These are phyloP conservation scores for Anisodus tanguticus DNA, from an alignment of 257 asterid species.

Conservation along the genomic window DNA sequence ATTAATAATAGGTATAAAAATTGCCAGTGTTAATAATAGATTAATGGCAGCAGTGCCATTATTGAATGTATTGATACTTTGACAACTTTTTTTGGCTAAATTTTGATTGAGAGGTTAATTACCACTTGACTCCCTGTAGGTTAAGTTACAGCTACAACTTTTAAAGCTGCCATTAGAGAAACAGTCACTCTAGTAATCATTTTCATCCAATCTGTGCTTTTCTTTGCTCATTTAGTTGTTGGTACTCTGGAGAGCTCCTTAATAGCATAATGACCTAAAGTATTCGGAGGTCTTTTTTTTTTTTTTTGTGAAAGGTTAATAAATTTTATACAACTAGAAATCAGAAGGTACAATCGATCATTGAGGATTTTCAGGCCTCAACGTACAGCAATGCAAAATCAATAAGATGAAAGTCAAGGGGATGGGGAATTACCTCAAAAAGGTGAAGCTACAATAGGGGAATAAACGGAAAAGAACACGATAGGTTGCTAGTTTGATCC, in stretches of 20 bases:
- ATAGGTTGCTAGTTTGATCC: too few relatives aligned
- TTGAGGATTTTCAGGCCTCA: too few relatives aligned
- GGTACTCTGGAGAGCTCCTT: conserved; percentile 14
- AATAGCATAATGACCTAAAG: background rate
- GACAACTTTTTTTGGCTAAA: background rate
- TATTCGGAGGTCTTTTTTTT: background rate
- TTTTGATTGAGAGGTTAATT: background rate
- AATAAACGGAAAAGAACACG: too few relatives aligned
- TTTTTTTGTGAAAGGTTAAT: too few relatives aligned
- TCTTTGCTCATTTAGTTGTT: background rate
- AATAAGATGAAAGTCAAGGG: too few relatives aligned
- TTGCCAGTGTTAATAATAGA: background rate
- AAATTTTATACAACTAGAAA: too few relatives aligned
- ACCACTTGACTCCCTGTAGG: background rate
- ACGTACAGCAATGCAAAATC: too few relatives aligned
- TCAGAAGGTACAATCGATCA: too few relatives aligned
- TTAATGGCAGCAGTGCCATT: background rate
- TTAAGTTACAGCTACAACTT: background rate
- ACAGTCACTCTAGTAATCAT: background rate
- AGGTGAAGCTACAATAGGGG: too few relatives aligned
- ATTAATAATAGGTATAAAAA: background rate
- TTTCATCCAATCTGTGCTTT: background rate
- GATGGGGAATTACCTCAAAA: too few relatives aligned
- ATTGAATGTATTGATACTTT: background rate
- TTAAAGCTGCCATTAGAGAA: background rate